Percentiles rank a stretch among this genome's conserved stretches.
Conservation (phyloP, 1,284 basidiomycete species). For the Sparassis latifolia region DNA sequence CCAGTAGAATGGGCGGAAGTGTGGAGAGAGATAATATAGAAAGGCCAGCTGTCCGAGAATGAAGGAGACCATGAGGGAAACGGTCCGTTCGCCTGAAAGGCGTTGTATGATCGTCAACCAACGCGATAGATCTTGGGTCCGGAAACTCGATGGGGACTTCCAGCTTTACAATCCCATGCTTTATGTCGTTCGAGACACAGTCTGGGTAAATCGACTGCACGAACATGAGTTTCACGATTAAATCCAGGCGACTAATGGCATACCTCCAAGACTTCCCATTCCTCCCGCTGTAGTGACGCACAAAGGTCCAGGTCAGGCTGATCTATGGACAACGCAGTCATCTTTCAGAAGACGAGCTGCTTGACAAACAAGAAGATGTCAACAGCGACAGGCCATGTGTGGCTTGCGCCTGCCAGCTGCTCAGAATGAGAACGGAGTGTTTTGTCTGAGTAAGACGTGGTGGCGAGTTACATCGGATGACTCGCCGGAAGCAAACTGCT, state of each 20-base stretch:
- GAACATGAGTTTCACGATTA: constrained; percentile 3
- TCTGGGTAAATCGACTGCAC: constrained; percentile 71
- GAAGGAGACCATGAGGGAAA: not conserved
- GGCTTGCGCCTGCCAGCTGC: too few relatives aligned
- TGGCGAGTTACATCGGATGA: too few relatives aligned
- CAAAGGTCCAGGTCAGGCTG: constrained; percentile 14
- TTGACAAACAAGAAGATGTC: too few relatives aligned
- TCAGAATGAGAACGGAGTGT: too few relatives aligned
- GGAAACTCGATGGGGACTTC: constrained; percentile 60
- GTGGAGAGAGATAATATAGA: constrained; percentile 27
- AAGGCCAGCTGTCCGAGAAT: not conserved
- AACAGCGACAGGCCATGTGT: too few relatives aligned
- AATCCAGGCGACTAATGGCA: not conserved
- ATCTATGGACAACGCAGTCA: too few relatives aligned
- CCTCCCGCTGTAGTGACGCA: constrained; percentile 27
- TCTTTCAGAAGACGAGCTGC: too few relatives aligned
- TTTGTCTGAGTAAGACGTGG: too few relatives aligned
- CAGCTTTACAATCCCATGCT: constrained; percentile 38
- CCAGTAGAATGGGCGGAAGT: constrained; percentile 58
- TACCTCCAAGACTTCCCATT: constrained; percentile 56
- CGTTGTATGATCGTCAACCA: constrained; percentile 20
- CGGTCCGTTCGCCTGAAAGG: constrained; percentile 9
- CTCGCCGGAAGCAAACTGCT: too few relatives aligned
- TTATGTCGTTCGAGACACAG: constrained; percentile 41
- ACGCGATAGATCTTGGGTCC: constrained; percentile 29